Evolutionary conservation across 2,329 filamentous ascomycete species (phyloP).

Genomic region (Diaporthe humulicola): DNA sequence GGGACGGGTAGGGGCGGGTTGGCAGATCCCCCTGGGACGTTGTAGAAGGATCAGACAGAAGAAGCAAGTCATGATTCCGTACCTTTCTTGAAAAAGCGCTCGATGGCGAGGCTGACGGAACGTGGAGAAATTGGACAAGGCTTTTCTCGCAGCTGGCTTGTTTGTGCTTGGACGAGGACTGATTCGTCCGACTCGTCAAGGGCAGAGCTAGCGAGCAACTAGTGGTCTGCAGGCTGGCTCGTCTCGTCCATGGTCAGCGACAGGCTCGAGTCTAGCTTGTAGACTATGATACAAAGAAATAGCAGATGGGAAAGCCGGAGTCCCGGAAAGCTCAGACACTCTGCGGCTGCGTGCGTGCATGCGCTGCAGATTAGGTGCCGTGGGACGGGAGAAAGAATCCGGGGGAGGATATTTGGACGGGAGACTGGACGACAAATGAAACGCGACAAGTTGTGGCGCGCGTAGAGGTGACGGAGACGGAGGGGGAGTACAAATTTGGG

Average conservation of each 20-base stretch:
- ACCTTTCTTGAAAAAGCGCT: slow-evolving; percentile 2
- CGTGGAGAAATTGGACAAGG: background rate
- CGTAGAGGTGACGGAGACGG: background rate
- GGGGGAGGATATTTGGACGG: slow-evolving; percentile 2
- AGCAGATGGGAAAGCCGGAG: background rate
- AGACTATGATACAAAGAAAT: background rate
- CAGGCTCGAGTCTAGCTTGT: background rate
- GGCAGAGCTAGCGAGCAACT: slow-evolving; percentile 16
- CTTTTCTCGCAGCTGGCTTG: background rate
- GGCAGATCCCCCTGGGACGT: background rate
- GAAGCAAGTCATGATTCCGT: slow-evolving; percentile 5
- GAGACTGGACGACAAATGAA: slow-evolving; percentile 22
- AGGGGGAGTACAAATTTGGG: background rate
- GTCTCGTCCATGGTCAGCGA: slow-evolving; percentile 19
- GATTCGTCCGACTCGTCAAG: background rate
- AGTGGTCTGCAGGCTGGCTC: slow-evolving; percentile 11
- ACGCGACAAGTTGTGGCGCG: background rate
- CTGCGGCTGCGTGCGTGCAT: slow-evolving; percentile 1
- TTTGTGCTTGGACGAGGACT: background rate
- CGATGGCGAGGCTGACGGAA: slow-evolving; percentile 8
- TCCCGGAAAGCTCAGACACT: slow-evolving; percentile 16
- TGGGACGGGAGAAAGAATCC: slow-evolving; percentile 8
- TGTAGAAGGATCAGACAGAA: slow-evolving; percentile 4
- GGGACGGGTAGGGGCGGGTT: background rate
- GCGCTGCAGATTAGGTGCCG: slow-evolving; percentile 11